Conservation (phyloP, 768 basidiomycete species). For the Tylopilus intermedius region DNA sequence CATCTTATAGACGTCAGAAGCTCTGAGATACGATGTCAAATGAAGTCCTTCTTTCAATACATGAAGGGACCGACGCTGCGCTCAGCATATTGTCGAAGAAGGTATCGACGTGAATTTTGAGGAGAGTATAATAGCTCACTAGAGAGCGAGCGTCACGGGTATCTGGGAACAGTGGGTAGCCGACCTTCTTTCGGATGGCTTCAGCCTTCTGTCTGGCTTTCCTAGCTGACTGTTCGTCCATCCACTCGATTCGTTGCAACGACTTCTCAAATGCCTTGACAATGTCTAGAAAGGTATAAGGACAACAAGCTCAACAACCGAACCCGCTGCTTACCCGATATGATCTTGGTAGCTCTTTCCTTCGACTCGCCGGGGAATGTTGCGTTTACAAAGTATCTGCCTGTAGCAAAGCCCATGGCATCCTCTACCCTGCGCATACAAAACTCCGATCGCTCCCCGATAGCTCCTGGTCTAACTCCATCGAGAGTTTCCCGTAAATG, state of each 20-base stretch:
- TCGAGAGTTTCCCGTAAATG: conserved; percentile 65
- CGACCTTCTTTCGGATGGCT: conserved; percentile 71
- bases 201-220: conserved; percentile 81
- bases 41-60: not conserved
- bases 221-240: conserved; percentile 77
- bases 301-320: not conserved
- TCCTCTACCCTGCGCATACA: conserved; percentile 71
- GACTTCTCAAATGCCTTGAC: conserved; percentile 79
- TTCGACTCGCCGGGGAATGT: conserved; percentile 77
- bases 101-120: conserved; percentile 58
- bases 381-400: conserved; percentile 83
- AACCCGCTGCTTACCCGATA: conserved; percentile 49
- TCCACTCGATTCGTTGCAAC: conserved; percentile 76
- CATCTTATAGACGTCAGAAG: conserved; percentile 55
- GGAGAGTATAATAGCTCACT: conserved; percentile 64
- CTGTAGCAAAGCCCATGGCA: conserved; percentile 83
- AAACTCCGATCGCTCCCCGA: conserved; percentile 78
- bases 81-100: conserved; percentile 85
- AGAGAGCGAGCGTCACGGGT: conserved; percentile 68
- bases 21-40: conserved; percentile 33
- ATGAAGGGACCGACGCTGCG: conserved; percentile 39
- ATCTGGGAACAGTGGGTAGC: conserved; percentile 85
- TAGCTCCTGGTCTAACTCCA: conserved; percentile 83
- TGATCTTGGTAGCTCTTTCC: conserved; percentile 76
- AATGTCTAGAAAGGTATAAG: conserved; percentile 49